Conservation (phyloP, 108 stramenopile species). For the Cylindrotheca fusiformis region DNA sequence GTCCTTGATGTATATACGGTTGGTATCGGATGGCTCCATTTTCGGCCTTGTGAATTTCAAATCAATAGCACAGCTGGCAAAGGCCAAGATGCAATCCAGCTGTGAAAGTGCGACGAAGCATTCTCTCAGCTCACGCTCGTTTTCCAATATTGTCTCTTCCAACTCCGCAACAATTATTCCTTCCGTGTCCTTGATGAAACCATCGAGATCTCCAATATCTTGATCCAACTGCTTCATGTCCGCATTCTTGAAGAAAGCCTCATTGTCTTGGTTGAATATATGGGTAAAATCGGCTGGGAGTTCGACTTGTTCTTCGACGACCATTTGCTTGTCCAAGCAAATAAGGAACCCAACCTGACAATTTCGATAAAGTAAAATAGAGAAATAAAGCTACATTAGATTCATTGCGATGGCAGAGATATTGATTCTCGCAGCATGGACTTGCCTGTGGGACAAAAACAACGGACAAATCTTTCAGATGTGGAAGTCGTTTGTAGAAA, state of each 20-base stretch:
- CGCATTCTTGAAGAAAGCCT: slow-evolving; percentile 83
- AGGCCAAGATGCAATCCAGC: slow-evolving; percentile 86
- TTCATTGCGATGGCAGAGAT: slow-evolving; percentile 11
- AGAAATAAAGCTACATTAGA: background rate
- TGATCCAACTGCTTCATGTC: slow-evolving; percentile 85
- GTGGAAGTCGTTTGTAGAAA: slow-evolving; percentile 52
- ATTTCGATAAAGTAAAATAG: too few relatives aligned
- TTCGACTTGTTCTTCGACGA: slow-evolving; percentile 34
- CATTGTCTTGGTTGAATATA: slow-evolving; percentile 73
- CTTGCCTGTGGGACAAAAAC: slow-evolving; percentile 82
- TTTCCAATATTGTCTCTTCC: slow-evolving; percentile 88
- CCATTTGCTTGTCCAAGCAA: slow-evolving; percentile 53
- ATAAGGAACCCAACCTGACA: slow-evolving; percentile 88
- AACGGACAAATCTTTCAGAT: slow-evolving; percentile 65
- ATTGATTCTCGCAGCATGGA: too few relatives aligned
- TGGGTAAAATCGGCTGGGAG: slow-evolving; percentile 74
- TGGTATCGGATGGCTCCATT: slow-evolving; percentile 28
- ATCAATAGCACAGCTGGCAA: slow-evolving; percentile 83
- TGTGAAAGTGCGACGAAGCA: slow-evolving; percentile 81
- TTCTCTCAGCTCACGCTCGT: slow-evolving; percentile 74
- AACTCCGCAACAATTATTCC: slow-evolving; percentile 83
- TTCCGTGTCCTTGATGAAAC: slow-evolving; percentile 89
- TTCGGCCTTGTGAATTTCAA: slow-evolving; percentile 80
- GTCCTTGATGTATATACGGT: slow-evolving; percentile 75
- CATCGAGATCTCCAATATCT: slow-evolving; percentile 89